Evolutionary conservation across 2,329 filamentous ascomycete species (phyloP), one percentile per base, ranked within the genome.

Genomic region (Penicillium hesseltinei): DNA sequence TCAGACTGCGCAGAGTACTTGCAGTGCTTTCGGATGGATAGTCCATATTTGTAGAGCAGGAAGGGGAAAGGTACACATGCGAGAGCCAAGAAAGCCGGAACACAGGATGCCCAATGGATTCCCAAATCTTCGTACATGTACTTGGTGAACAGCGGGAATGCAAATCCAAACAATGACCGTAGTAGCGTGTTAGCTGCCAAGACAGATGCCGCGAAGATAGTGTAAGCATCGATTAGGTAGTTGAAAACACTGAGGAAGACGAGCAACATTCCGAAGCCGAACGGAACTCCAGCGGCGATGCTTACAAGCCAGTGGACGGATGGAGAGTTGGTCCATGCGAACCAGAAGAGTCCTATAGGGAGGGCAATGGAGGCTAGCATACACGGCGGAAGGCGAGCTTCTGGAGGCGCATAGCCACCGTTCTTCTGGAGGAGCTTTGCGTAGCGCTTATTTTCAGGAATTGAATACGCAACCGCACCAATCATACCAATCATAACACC

Each of bases 381-480:
- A 44, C 75, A 77, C 6, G 81, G 78, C 2, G 81, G 80, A 2
- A 84, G 69, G 48, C 80, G 81, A 39, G 80, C 80, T 72, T 86
- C 84, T 0, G 85, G 84, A n/a, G 85, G 80, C 9, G 84, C 84
- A 57, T 85, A 82, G 5, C 86, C 86, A 2, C 75, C 76, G 19
- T 81, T 64, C 27, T 76, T 73, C 21, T 77, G 73, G 13, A 77
- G 73, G 27, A 80, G 72, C 55, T 67, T 67, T 25, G 71, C 54
- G 51, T 75, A 77, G n/a, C 76, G 72, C 44, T 68, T 71, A 60
- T 79, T 78, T 60, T 78, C 76, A 25, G 63, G 68, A 27, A 78
- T 70, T 35, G 68, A 77, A 66, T 71, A 82, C 60, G 45, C 73
- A 56, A 71, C 75, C 38, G 67, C 80, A 52, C 58, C 64, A 13